Evolutionary conservation across 2,329 filamentous ascomycete genomes (phyloP).

Genomic region (Colletotrichum trifolii): DNA sequence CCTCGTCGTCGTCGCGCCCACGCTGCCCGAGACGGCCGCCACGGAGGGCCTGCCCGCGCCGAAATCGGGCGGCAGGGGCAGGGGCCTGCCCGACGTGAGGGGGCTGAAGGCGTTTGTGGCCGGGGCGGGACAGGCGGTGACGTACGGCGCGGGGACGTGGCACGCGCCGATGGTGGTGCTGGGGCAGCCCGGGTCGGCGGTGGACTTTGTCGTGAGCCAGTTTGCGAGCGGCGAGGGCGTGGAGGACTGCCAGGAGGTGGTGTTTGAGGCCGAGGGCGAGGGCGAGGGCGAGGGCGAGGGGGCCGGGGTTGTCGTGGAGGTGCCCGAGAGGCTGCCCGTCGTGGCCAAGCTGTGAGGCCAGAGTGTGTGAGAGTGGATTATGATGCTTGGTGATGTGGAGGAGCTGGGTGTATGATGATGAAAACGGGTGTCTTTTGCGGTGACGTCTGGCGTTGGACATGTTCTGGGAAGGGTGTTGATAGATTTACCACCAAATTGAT

Average conservation of each 20-base stretch:
- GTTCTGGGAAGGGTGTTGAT: neutral
- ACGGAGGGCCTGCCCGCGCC: conserved; percentile 54
- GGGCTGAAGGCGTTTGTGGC: conserved; percentile 83
- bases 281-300: conserved; percentile 48
- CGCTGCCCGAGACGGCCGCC: conserved; percentile 52
- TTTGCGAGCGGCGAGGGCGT: conserved; percentile 83
- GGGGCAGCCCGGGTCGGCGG: conserved; percentile 64
- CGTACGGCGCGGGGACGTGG: conserved; percentile 91
- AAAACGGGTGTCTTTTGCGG: neutral
- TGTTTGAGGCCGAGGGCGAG: conserved; percentile 47
- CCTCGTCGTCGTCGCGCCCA: conserved; percentile 90
- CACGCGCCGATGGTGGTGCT: conserved; percentile 96
- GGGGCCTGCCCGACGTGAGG: conserved; percentile 77
- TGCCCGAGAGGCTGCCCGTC: conserved; percentile 38
- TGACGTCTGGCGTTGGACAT: neutral
- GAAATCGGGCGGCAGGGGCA: conserved; percentile 46
- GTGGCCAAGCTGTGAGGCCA: conserved; percentile 30
- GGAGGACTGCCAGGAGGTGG: conserved; percentile 91
- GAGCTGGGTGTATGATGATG: neutral
- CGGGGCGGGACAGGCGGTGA: conserved; percentile 82
- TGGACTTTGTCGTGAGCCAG: conserved; percentile 92
- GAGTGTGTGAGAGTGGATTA: no score
- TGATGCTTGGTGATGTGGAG: neutral
- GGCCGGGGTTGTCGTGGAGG: conserved; percentile 52
- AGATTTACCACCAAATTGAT: conserved; percentile 7